A percentile compares a stretch with the other conserved stretches of the same genome.
phyloP scores from a whole-genome alignment of 2,329 filamentous ascomycete genomes.

The Ascochyta lentis region DNA sequence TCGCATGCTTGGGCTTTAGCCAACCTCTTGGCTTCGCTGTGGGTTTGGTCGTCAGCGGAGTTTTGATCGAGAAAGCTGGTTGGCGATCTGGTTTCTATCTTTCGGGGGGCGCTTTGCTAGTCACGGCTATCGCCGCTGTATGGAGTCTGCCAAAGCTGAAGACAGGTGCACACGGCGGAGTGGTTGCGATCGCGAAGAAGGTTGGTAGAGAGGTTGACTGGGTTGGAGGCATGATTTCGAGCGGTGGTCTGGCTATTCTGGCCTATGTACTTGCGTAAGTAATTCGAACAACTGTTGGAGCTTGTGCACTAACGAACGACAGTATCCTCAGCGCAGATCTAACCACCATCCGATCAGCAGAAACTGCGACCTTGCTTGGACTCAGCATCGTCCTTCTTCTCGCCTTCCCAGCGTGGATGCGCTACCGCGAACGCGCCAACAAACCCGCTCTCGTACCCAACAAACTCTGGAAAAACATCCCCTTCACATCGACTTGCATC shows the following conservation, averaged over 20 bases:
- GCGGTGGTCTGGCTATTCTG: slow-evolving; percentile 31
- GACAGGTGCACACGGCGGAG: slow-evolving; percentile 1
- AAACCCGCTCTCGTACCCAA: slow-evolving; percentile 38
- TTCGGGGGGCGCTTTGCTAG: slow-evolving; percentile 37
- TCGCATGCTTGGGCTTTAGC: slow-evolving; percentile 53
- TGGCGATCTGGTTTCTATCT: slow-evolving; percentile 60
- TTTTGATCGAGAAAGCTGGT: slow-evolving; percentile 56
- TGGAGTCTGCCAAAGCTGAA: slow-evolving; percentile 34
- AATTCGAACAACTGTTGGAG: not conserved
- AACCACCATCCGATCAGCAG: slow-evolving; percentile 27
- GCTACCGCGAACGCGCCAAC: slow-evolving; percentile 29
- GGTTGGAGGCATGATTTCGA: slow-evolving; percentile 36
- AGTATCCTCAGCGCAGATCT: slow-evolving; percentile 37
- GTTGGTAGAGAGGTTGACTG: slow-evolving; percentile 37
- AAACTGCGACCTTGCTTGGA: slow-evolving; percentile 30
- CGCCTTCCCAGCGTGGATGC: slow-evolving; percentile 42
- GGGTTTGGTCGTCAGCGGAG: slow-evolving; percentile 59
- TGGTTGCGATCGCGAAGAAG: slow-evolving; percentile 14
- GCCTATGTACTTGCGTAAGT: slow-evolving; percentile 37
- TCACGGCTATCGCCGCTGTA: slow-evolving; percentile 45
- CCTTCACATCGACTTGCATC: slow-evolving; percentile 63
- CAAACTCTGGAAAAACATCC: slow-evolving; percentile 60
- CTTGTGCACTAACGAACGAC: slow-evolving; percentile 9
- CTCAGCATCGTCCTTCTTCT: slow-evolving; percentile 33
- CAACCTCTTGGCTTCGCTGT: slow-evolving; percentile 59